A percentile compares a stretch with the other conserved stretches of the same genome.
Conservation (phyloP, 768 basidiomycete genomes). For the Steccherinum ochraceum region DNA sequence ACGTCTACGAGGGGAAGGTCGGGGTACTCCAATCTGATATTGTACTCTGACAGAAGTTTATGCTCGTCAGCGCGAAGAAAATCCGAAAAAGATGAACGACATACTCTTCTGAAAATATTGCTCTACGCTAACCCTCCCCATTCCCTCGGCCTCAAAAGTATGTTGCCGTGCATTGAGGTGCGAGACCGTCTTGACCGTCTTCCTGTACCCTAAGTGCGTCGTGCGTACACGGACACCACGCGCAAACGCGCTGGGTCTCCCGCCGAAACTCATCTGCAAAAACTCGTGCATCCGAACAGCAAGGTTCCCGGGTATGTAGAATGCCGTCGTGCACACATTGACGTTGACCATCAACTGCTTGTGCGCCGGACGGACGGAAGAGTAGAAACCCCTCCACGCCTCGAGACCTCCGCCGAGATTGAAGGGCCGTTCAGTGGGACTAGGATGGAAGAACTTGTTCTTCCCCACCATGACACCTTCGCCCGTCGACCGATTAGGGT, state of each 20-base stretch:
- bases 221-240: slow-evolving; percentile 62
- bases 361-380: slow-evolving; percentile 32
- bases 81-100: slow-evolving; percentile 12
- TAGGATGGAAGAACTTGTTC: slow-evolving; percentile 47
- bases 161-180: slow-evolving; percentile 33
- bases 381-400: slow-evolving; percentile 50
- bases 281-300: slow-evolving; percentile 38
- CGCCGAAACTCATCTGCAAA: slow-evolving; percentile 47
- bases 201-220: slow-evolving; percentile 67
- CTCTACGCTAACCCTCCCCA: slow-evolving; percentile 36
- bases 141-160: slow-evolving; percentile 34
- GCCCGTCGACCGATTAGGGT: slow-evolving; percentile 32
- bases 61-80: neutral
- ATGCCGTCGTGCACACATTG: slow-evolving; percentile 47
- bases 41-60: slow-evolving; percentile 31
- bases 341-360: slow-evolving; percentile 49
- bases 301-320: slow-evolving; percentile 37
- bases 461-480: slow-evolving; percentile 46
- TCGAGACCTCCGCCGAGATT: slow-evolving; percentile 47
- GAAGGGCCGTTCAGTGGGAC: slow-evolving; percentile 18
- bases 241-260: slow-evolving; percentile 53
- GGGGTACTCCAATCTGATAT: slow-evolving; percentile 31
- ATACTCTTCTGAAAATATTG: slow-evolving; percentile 41
- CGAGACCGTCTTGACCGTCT: slow-evolving; percentile 56
- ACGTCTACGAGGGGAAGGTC: slow-evolving; percentile 42